These are phyloP conservation scores for Aspergillus eucalypticola DNA, from an alignment of 2,329 filamentous ascomycete genomes.

Conservation along the genomic window DNA sequence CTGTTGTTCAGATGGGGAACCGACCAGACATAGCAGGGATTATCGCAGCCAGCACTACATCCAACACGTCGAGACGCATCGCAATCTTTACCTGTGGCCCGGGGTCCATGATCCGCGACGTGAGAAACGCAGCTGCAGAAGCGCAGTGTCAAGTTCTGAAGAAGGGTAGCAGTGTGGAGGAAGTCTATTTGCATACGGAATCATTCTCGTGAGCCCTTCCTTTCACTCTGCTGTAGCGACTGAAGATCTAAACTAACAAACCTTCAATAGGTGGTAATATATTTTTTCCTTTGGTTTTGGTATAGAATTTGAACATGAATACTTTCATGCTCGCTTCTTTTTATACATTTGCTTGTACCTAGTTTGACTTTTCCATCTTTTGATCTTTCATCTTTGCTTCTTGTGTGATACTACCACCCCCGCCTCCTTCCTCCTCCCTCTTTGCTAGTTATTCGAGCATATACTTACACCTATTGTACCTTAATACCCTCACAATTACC, in stretches of 20 bases:
- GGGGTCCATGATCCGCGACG: slow-evolving; percentile 50
- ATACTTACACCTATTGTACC: no score
- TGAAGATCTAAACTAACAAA: background rate
- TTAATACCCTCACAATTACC: no score
- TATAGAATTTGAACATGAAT: no score
- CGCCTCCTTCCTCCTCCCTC: no score
- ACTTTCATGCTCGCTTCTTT: no score
- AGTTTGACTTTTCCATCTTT: no score
- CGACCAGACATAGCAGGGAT: slow-evolving; percentile 38
- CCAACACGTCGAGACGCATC: slow-evolving; percentile 15
- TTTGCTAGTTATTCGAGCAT: no score
- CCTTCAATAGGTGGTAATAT: background rate
- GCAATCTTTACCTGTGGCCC: slow-evolving; percentile 49
- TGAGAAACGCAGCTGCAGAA: slow-evolving; percentile 49
- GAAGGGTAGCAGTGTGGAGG: slow-evolving; percentile 24
- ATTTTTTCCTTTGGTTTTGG: no score
- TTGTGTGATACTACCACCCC: no score
- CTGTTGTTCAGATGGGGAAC: background rate
- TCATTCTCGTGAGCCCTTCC: slow-evolving; percentile 48
- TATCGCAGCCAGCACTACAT: slow-evolving; percentile 11
- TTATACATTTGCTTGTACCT: no score
- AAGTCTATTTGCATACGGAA: slow-evolving; percentile 52
- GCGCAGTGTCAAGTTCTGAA: slow-evolving; percentile 42
- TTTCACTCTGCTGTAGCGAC: no score
- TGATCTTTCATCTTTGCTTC: no score